Base-by-base conservation (phyloP, 2,329 filamentous ascomycete species). In the Pseudogymnoascus sp. region DNA sequence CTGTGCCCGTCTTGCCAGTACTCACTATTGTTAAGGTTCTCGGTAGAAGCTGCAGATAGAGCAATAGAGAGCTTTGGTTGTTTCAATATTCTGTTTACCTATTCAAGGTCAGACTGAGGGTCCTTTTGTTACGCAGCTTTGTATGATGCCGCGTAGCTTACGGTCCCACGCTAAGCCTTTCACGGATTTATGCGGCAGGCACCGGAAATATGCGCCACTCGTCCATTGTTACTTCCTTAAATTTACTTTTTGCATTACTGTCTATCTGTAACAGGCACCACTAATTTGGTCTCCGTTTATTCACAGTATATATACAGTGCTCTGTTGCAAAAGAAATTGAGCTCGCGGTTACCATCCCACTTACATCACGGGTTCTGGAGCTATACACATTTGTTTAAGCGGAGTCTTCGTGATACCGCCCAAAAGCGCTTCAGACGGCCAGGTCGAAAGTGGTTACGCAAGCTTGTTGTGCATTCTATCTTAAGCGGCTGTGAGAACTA, bases 61-160 rank as follows among this genome's bases (percentile, higher is more conserved):
- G 50, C 26, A 33, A 33, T 19, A 56, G n/a, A 56, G 50, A 33
- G 50, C 50, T 56, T 56, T 56, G 22, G 50, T 56, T 56, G 50
- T 56, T 56, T 56, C 50, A 56, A 56, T 56, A 56, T 56, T 33
- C 28, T 56, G 50, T 56, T 56, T 56, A 56, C 50, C 50, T 56
- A 33, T 56, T 56, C 26, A 56, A 56, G 50, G 50, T 56, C 50
- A 56, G 50, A 56, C 28, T 56, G 50, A 56, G 50, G 50, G 26
- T 56, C 50, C 50, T 33, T 50, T 56, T 33, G 50, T 56, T 56
- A 56, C 28, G 50, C 26, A 56, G 50, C 50, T 56, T 56, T 31
- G 46, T 14, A 11, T 33, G 50, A 56, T 56, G 50, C 50, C 50
- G 50, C 50, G 50, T 56, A 56, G 28, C 50, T 56, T 56, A 33